A percentile compares a stretch with the other conserved stretches of the same genome.
Conservation (phyloP, 78 protist genomes). For the Emiliania huxleyi region DNA sequence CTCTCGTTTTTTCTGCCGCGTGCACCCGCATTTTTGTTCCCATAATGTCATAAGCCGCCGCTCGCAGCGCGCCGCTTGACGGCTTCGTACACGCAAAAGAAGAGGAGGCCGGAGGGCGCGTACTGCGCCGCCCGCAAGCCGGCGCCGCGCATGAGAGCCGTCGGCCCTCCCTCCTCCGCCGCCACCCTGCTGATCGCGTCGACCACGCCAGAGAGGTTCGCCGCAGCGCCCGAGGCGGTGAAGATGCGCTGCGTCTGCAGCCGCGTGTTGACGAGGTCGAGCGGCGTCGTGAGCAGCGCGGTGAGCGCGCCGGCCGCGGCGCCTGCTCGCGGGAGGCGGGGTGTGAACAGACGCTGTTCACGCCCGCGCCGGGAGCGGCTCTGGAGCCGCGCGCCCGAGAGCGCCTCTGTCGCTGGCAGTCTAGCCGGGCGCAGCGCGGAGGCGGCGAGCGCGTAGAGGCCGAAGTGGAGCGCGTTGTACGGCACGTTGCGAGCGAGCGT, state of each 20-base stretch:
- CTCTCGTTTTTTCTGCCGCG: too few species aligned
- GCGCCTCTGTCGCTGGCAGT: not conserved
- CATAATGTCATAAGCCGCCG: too few species aligned
- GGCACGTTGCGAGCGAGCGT: constrained; percentile 5
- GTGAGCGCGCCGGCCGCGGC: not conserved
- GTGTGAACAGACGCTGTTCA: too few species aligned
- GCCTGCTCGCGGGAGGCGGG: too few species aligned
- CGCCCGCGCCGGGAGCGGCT: too few species aligned
- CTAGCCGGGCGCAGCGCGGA: not conserved
- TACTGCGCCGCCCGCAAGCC: not conserved
- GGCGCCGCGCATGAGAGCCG: not conserved
- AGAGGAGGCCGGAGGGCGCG: not conserved
- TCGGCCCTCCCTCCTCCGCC: not conserved
- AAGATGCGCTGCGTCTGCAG: not conserved
- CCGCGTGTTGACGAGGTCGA: not conserved
- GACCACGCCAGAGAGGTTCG: not conserved
- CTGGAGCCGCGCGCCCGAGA: too few species aligned
- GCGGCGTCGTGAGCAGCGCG: not conserved
- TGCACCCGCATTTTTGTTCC: too few species aligned
- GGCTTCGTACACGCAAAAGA: not conserved
- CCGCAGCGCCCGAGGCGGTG: not conserved
- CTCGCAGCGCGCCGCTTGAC: not conserved
- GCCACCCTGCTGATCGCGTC: not conserved
- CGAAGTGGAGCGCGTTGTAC: constrained; percentile 7
- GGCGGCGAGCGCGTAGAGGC: not conserved